Percentiles rank a stretch among this genome's conserved stretches.
Conservation (phyloP, 2,329 filamentous ascomycete genomes). For the Alternaria ethzedia region DNA sequence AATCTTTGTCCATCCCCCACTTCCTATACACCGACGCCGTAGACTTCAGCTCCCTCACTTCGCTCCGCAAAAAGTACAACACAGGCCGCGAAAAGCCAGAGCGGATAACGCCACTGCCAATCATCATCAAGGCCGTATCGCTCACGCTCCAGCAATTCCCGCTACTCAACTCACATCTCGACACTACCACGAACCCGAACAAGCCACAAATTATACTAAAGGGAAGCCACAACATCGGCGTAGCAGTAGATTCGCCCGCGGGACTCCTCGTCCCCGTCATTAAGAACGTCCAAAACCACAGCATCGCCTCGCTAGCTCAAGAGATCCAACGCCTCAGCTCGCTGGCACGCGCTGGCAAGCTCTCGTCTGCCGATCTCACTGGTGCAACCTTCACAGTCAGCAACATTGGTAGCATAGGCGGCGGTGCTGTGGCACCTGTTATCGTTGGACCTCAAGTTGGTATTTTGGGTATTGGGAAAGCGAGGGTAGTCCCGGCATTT, state of each 20-base stretch:
- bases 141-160: slow-evolving; percentile 82
- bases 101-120: slow-evolving; percentile 86
- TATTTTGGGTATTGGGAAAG: slow-evolving; percentile 86
- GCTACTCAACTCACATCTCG: slow-evolving; percentile 84
- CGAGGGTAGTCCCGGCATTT: slow-evolving; percentile 83
- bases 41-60: slow-evolving; percentile 76
- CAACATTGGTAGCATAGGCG: slow-evolving; percentile 95
- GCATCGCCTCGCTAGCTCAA: slow-evolving; percentile 76
- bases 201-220: slow-evolving; percentile 81
- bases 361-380: slow-evolving; percentile 75
- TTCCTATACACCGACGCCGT: slow-evolving; percentile 94
- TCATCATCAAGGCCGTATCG: slow-evolving; percentile 95
- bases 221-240: slow-evolving; percentile 88
- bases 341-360: slow-evolving; percentile 75
- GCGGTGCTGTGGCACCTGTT: slow-evolving; percentile 88
- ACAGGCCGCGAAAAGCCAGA: slow-evolving; percentile 42
- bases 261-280: slow-evolving; percentile 93
- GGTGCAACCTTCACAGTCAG: slow-evolving; percentile 95
- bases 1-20: slow-evolving; percentile 87
- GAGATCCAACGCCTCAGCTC: slow-evolving; percentile 77
- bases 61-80: slow-evolving; percentile 78
- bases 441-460: slow-evolving; percentile 90
- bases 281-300: slow-evolving; percentile 78
- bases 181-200: slow-evolving; percentile 61
- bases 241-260: slow-evolving; percentile 91